Conservation (phyloP, 345 rosid species). For the Eucalyptus virginea region DNA sequence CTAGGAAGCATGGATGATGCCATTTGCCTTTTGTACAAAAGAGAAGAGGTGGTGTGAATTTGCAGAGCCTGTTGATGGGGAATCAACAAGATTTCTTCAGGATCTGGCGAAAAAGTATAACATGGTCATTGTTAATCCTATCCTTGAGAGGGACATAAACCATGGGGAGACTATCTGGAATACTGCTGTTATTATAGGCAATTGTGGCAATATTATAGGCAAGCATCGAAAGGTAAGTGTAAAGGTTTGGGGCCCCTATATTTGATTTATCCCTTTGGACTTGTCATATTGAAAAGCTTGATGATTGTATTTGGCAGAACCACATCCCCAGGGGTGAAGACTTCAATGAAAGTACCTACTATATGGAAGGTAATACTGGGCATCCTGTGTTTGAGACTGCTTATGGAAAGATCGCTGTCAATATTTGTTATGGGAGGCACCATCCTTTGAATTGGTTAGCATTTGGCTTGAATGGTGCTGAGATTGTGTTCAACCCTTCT, state of each 20-base stretch:
- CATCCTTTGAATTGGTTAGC: conserved; percentile 96
- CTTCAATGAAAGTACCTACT: conserved; percentile 95
- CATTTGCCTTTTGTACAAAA: background rate
- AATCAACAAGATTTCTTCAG: conserved; percentile 78
- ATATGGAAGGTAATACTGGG: conserved; percentile 94
- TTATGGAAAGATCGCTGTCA: conserved; percentile 76
- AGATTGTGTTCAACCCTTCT: conserved; percentile 95
- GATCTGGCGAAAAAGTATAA: conserved; percentile 54
- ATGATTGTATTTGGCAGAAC: conserved; percentile 35
- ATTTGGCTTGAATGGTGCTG: conserved; percentile 95
- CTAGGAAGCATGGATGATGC: no score
- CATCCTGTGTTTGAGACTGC: conserved; percentile 96
- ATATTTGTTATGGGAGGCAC: conserved; percentile 93
- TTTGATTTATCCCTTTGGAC: background rate
- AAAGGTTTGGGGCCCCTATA: background rate
- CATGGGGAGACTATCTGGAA: conserved; percentile 93
- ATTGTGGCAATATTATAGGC: conserved; percentile 81
- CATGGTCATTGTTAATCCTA: conserved; percentile 83
- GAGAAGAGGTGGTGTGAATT: conserved; percentile 97
- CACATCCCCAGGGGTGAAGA: conserved; percentile 95
- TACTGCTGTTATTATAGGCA: conserved; percentile 80
- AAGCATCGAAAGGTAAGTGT: conserved; percentile 77
- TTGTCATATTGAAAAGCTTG: background rate
- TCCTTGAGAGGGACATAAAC: conserved; percentile 87
- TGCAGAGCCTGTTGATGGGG: conserved; percentile 84